A percentile compares a stretch with the other conserved stretches of the same genome.
These are phyloP conservation scores for Lipomyces starkeyi DNA, from an alignment of 805 yeast species.

Conservation along the genomic window DNA sequence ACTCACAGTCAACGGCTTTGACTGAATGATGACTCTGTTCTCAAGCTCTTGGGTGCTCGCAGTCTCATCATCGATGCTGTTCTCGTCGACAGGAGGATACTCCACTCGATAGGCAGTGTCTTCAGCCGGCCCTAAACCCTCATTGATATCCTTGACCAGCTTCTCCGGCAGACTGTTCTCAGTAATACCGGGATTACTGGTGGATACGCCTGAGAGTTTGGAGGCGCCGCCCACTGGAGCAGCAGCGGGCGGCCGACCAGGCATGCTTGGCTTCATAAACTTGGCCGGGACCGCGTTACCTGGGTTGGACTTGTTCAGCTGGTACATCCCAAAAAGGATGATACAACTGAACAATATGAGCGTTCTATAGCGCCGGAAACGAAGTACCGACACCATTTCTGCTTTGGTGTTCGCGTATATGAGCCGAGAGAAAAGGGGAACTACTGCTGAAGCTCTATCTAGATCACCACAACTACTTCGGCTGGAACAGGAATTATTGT, in stretches of 20 bases:
- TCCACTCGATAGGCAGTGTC: conserved; percentile 1
- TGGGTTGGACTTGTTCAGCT: conserved; percentile 7
- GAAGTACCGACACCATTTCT: conserved; percentile 9
- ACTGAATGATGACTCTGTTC: neutral
- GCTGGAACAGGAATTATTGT: neutral
- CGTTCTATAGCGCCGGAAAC: conserved; percentile 22
- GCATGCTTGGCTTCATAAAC: conserved; percentile 12
- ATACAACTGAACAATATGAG: conserved; percentile 17
- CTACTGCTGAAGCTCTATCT: neutral
- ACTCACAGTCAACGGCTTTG: conserved; percentile 3
- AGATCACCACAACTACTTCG: neutral
- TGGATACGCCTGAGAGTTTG: neutral
- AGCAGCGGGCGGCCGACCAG: neutral
- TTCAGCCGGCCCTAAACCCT: conserved; percentile 3
- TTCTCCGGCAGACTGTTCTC: neutral
- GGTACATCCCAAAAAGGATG: conserved; percentile 18
- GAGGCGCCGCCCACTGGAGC: conserved; percentile 3
- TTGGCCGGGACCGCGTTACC: conserved; percentile 18
- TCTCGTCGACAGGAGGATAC: conserved; percentile 7
- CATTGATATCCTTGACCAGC: conserved; percentile 6
- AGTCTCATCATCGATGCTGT: conserved; percentile 5
- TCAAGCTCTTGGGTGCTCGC: neutral
- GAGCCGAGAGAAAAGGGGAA: neutral
- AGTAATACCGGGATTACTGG: neutral
- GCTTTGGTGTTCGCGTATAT: neutral